A percentile compares a stretch with the other conserved stretches of the same genome.
Evolutionary conservation across 257 asterid genomes (phyloP).

Genomic region (Solanum appendiculatum): DNA sequence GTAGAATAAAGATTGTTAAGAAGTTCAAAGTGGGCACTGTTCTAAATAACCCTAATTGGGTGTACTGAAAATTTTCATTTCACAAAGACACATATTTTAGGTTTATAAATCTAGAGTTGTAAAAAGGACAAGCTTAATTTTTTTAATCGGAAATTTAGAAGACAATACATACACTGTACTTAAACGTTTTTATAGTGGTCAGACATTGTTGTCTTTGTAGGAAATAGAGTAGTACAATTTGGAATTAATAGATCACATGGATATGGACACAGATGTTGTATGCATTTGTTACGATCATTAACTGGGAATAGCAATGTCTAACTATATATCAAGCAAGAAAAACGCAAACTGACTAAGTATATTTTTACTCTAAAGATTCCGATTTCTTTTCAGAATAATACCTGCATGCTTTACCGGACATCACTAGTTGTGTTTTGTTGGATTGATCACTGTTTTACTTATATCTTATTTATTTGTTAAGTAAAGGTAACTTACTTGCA

Average conservation of each 20-base stretch:
- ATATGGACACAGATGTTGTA: neutral
- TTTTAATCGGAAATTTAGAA: neutral
- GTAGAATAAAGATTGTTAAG: neutral
- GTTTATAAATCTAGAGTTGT: neutral
- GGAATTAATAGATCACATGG: neutral
- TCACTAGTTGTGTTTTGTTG: neutral
- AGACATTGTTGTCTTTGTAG: neutral
- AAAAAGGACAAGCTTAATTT: neutral
- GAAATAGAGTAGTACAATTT: neutral
- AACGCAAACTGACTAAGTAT: neutral
- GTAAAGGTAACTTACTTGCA: neutral
- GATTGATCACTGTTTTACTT: neutral
- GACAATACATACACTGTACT: neutral
- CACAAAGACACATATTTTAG: neutral
- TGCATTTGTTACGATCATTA: neutral
- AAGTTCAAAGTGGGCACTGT: neutral
- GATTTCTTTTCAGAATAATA: neutral
- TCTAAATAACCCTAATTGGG: neutral
- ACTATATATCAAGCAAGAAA: neutral
- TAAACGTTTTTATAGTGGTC: neutral
- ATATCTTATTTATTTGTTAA: neutral
- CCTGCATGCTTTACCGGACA: neutral
- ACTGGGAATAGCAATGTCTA: neutral
- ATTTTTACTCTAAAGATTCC: neutral
- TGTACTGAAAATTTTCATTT: neutral